Evolutionary conservation across 2,329 filamentous ascomycete species (phyloP).

Genomic region (Claviceps sp.): DNA sequence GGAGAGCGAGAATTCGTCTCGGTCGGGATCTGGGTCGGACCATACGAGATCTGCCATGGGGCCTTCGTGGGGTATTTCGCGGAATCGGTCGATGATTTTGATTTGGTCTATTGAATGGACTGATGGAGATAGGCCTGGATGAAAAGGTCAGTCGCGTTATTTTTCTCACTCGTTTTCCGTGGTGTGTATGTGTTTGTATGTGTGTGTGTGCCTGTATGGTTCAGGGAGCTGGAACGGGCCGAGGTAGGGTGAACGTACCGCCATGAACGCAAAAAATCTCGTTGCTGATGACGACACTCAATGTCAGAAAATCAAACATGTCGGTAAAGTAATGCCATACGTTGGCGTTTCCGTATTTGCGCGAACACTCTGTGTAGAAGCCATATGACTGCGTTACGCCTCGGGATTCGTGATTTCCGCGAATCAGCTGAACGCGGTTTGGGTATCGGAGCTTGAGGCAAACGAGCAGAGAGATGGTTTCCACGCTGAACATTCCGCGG

Average conservation of each 20-base stretch:
- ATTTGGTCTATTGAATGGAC: slow-evolving; percentile 99
- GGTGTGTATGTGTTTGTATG: no score
- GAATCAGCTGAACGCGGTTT: slow-evolving; percentile 86
- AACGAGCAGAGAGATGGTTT: slow-evolving; percentile 94
- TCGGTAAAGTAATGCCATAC: slow-evolving; percentile 99
- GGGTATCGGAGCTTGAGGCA: slow-evolving; percentile 97
- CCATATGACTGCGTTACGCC: slow-evolving; percentile 98
- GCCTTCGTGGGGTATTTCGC: slow-evolving; percentile 95
- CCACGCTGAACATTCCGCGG: slow-evolving; percentile 94
- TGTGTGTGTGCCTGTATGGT: neutral
- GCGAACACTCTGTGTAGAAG: slow-evolving; percentile 95
- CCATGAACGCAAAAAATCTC: slow-evolving; percentile 99
- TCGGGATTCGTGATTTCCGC: slow-evolving; percentile 94
- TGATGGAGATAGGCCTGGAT: slow-evolving; percentile 60
- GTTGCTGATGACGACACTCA: slow-evolving; percentile 96
- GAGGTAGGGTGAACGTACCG: slow-evolving; percentile 30
- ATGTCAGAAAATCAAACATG: slow-evolving; percentile 97
- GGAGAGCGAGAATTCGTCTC: slow-evolving; percentile 91
- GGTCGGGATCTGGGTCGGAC: slow-evolving; percentile 95
- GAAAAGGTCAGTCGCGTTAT: neutral
- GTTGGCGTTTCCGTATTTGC: slow-evolving; percentile 96
- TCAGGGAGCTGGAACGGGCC: no score
- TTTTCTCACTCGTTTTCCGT: neutral
- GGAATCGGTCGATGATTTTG: slow-evolving; percentile 97
- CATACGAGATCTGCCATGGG: slow-evolving; percentile 99